A percentile compares a stretch with the other conserved stretches of the same genome.
Evolutionary conservation across 1,284 basidiomycete species (phyloP).

Genomic region (Irpex sp.): DNA sequence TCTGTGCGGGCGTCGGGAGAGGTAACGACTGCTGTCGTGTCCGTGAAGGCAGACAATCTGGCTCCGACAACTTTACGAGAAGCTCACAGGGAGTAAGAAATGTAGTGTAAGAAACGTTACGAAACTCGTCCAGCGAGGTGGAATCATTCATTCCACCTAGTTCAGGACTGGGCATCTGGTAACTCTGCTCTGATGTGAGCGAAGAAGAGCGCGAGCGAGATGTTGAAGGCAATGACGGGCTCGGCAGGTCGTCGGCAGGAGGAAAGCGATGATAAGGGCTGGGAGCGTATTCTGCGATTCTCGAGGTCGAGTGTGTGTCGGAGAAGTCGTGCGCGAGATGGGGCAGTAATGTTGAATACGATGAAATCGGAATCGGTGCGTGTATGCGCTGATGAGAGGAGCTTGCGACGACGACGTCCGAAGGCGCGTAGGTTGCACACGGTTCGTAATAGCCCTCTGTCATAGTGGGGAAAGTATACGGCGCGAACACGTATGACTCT

Average conservation of each 20-base stretch:
- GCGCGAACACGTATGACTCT: no score
- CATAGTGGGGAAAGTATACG: no score
- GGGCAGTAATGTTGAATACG: conserved; percentile 23
- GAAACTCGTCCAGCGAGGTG: conserved; percentile 20
- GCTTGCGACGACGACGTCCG: background rate
- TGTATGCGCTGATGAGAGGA: conserved; percentile 19
- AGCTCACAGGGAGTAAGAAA: conserved; percentile 67
- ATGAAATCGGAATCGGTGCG: conserved; percentile 24
- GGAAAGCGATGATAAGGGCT: no score
- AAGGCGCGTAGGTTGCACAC: background rate
- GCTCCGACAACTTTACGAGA: conserved; percentile 40
- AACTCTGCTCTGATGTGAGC: background rate
- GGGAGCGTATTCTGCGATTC: background rate
- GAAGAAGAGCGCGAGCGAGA: background rate
- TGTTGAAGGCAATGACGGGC: background rate
- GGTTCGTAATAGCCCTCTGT: background rate
- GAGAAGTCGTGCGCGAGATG: conserved; percentile 1
- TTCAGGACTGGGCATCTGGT: background rate
- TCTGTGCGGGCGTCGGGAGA: background rate
- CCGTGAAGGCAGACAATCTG: conserved; percentile 7
- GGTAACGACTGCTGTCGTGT: background rate
- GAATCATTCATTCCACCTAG: background rate
- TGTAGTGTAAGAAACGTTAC: conserved; percentile 33
- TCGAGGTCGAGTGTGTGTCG: background rate
- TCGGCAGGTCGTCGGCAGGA: no score